Base-by-base conservation (phyloP, 208 protist genomes). In the Sergeia podlipaevii region DNA sequence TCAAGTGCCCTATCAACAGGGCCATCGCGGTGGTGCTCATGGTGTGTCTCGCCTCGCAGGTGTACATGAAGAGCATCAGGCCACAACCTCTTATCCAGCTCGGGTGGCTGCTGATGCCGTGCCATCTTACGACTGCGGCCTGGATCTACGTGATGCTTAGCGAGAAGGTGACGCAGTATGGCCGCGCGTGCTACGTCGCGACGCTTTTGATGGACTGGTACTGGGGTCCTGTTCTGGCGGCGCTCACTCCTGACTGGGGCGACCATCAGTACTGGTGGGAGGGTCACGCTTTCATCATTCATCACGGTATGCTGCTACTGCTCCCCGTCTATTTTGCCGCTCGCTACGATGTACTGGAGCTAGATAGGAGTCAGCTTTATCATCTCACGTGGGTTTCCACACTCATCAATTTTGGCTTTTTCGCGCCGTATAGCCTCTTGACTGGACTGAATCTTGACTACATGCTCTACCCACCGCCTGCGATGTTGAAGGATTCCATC, bases 61-160 rank as follows among this genome's bases (percentile, higher is more conserved):
- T 83, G 30, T 60, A 73, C 30, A 56, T 62, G 2, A 91, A 91
- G 60, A 42, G 36, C 5, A 43, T 50, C 17, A 65, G 84, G 0
- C 67, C 70, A 24, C 57, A 74, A 42, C 77, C 79, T 21, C 56
- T 88, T n/a, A 68, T 91, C n/a, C 84, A 91, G 60, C 57, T 91
- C 4, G 70, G 74, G 18, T 91, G 84, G 84, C 55, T 91, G 46
- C 53, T 91, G 21, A 91, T 91, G 84, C 84, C 84, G 18, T 91
- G 84, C 70, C 84, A 91, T 53, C 27, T 91, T 34, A 75, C 80
- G 32, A 85, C 77, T 6, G 54, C 70, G 6, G 47, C 67, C 26
- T 91, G 84, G 84, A 42, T 58, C 20, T 73, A 56, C 28, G 55
- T 88, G 4, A 65, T 91, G 0, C 34, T 75, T 13, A 44, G 60